Evolutionary conservation across 495 filamentous ascomycete genomes (phyloP), one percentile per base, ranked within the genome.

Genomic region (Neurospora sp.): DNA sequence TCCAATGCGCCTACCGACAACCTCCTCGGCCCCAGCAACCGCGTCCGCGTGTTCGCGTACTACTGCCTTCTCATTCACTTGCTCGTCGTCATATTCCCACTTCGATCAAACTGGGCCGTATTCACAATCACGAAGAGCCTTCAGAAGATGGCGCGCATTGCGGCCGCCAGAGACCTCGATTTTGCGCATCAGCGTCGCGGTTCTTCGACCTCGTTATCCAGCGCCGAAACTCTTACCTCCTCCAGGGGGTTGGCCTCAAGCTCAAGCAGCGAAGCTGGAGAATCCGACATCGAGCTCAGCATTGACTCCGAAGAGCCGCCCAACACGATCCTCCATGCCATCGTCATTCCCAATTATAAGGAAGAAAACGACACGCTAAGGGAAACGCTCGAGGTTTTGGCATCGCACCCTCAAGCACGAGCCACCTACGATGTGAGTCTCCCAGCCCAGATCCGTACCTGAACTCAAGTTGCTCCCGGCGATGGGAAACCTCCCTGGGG

Each of bases 271-370:
- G 85, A 86, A 74, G 80, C 81, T 42, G 85, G 81, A 68, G 84
- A 85, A 70, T 73, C 81, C 10, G 83, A 85, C 59, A 61, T 74
- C 41, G 85, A 86, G 44, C 74, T 81, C 69, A 80, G 77, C 42
- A 74, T 74, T 70, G 84, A 85, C 46, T 72, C 41, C 37, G 81
- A 86, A 48, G 80, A 76, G 20, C 78, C 78, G 0, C 77, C 81
- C 35, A 81, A 86, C 61, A 80, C 77, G 46, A 74, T 90, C 27
- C 80, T 91, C 16, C 88, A 91, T 71, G 88, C 89, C 3, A 90
- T 92, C 70, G 84, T 92, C 73, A 81, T 92, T 11, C 90, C 90
- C 16, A 91, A 91, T 75, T 92, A 92, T 80, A 89, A 89, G 73
- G 90, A 92, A 75, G 89, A 91, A 37, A 79, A 89, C 71, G 86